Base-by-base conservation (phyloP, 2,329 filamentous ascomycete genomes). In the Aspergillus fumigatus region DNA sequence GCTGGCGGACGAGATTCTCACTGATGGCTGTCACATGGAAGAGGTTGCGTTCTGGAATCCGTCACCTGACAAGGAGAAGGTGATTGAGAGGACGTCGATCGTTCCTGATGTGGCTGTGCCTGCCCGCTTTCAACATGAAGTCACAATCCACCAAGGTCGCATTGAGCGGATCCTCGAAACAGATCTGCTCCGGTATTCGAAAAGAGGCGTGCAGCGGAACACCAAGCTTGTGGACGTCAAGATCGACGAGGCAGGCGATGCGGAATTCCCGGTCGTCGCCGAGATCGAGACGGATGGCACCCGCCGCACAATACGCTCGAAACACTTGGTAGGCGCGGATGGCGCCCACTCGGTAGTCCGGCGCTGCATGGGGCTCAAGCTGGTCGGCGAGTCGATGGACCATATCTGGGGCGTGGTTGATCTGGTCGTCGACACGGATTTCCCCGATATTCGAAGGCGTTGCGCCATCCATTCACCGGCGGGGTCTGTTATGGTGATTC, bases 401-500 rank as follows among this genome's bases (percentile, higher is more conserved):
- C 80, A 89, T 67, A 85, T 90, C 26, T 91, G 88, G 88, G 87
- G 87, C 47, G 88, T 90, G 19, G 88, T 90, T 77, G 88, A 91
- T 65, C 82, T 88, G 35, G 85, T 90, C 2, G 84, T 89, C 23
- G 79, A 84, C 67, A 90, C 88, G 0, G 81, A 90, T 65, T 91
- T 91, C 62, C 88, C 88, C 0, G 88, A 93, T 67, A 89, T 92
- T 65, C 87, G 89, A 79, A 87, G 88, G 80, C 88, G 89, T 77
- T 89, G 86, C 65, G 89, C 87, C 0, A 89, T 92, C 57, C 88
- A 91, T 69, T 90, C 88, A 3, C 80, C 84, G 48, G 79, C 87
- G 56, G 88, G 89, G 1, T 90, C 88, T 19, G 86, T 92, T 67
- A 89, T 92, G 84, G 86, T 92, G 4, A 92, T 93, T 56, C 89